These are phyloP conservation scores for Effrenium voratum DNA, from an alignment of 73 alveolate species.

Conservation along the genomic window DNA sequence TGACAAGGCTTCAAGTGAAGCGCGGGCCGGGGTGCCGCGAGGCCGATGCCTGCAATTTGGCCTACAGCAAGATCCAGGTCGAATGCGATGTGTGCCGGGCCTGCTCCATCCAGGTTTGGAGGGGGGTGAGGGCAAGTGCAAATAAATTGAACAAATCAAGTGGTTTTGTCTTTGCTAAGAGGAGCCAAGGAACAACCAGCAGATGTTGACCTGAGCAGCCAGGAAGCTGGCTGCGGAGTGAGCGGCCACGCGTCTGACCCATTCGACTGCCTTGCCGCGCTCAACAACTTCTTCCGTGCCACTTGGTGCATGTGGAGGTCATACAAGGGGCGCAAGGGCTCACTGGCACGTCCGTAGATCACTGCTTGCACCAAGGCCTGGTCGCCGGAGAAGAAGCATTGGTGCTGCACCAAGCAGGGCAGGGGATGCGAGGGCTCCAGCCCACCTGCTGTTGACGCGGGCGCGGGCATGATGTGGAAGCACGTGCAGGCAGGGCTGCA, in stretches of 20 bases:
- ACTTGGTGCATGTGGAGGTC: not conserved
- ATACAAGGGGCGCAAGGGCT: not conserved
- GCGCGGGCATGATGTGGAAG: constrained; percentile 84
- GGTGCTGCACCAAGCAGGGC: constrained; percentile 91
- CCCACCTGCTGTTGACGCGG: constrained; percentile 69
- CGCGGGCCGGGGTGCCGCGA: too few relatives aligned
- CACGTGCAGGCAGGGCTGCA: constrained; percentile 51
- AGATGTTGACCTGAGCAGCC: not conserved
- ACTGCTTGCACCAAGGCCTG: constrained; percentile 20
- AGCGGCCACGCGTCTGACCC: constrained; percentile 34
- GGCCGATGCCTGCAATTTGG: constrained; percentile 53
- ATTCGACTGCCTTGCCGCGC: constrained; percentile 73
- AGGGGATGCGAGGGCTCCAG: constrained; percentile 75
- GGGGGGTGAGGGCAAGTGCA: not conserved
- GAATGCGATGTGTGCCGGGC: constrained; percentile 74
- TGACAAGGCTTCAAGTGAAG: too few relatives aligned
- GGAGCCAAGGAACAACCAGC: not conserved
- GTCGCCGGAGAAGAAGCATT: constrained; percentile 88
- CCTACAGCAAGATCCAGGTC: constrained; percentile 89
- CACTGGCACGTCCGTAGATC: not conserved
- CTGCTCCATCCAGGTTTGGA: constrained; percentile 57
- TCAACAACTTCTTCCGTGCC: constrained; percentile 77
- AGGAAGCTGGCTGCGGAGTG: constrained; percentile 76
- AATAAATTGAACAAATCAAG: not conserved
- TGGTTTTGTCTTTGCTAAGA: not conserved